Evolutionary conservation across 78 protist genomes (phyloP), one percentile per base, ranked within the genome.

Genomic region (Blattamonas nauphoetae): DNA sequence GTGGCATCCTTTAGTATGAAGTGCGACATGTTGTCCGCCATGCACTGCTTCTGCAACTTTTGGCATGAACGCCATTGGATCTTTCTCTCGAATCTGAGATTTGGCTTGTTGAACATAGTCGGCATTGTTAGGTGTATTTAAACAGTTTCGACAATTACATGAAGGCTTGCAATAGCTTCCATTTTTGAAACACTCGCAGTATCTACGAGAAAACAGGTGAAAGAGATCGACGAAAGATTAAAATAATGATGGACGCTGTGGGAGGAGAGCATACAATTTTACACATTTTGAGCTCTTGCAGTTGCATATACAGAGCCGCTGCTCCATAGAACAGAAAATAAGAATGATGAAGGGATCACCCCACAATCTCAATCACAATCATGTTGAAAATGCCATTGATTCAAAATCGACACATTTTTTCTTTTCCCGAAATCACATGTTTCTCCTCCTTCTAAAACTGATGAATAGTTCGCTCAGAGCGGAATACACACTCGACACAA

Each of bases 231-330:
- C 43, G 11, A 79, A 79, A 33, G 83, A 4, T 5, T 38, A 44
- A 6, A n/a, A 2, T 45, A 6, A 33, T 29, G 2, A 3, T 1
- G 3, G 3, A 41, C 85, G 45, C 32, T 38, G 2, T 33, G 34
- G 3, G n/a, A 83, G 2, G n/a, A 43, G 42, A 11, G 45, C 86
- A 86, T 90, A 94, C 88, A 93, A 84, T 82, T 93, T 93, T 33
- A 93, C 78, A 86, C 96, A 93, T 41, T 89, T 91, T 33, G 94
- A 92, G 45, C 92, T 93, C 71, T 92, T 90, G 89, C 96, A 93
- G 78, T 93, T 91, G 90, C 96, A 93, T 38, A 5, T 6, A 38
- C 45, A 6, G 83, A 79, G 6, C 71, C 38, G 21, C 21, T 55
- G 71, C 21, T 55, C 71, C 71, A 55, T 55, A n/a, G n/a, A n/a